Conservation (phyloP, 495 filamentous ascomycete genomes). For the Penicillium riverlandense region DNA sequence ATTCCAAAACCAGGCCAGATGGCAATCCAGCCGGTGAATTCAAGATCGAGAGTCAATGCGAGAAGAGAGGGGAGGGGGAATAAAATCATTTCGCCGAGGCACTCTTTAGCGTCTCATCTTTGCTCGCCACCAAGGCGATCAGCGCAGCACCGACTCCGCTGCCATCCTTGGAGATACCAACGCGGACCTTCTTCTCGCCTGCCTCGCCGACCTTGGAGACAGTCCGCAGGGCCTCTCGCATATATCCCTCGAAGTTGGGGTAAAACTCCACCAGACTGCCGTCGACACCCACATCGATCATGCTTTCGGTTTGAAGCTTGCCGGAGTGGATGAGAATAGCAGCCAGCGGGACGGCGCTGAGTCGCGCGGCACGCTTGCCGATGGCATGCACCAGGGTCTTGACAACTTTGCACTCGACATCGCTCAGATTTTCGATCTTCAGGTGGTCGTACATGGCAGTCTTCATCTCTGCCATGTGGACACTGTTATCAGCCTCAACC, state of each 20-base stretch:
- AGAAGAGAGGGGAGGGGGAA: neutral
- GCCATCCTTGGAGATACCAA: conserved; percentile 92
- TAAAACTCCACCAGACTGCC: conserved; percentile 89
- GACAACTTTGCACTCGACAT: conserved; percentile 76
- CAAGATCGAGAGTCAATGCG: too few species aligned
- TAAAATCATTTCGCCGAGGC: conserved; percentile 7
- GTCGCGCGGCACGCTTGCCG: conserved; percentile 79
- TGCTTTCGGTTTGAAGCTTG: conserved; percentile 53
- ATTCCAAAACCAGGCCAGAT: too few species aligned
- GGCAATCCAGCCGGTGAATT: too few species aligned
- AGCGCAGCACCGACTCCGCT: conserved; percentile 86
- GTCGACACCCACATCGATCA: conserved; percentile 86
- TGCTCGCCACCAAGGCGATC: conserved; percentile 69
- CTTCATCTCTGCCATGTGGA: conserved; percentile 56
- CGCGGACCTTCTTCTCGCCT: conserved; percentile 73
- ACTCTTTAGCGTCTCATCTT: conserved; percentile 17
- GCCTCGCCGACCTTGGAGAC: conserved; percentile 63
- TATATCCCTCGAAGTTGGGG: conserved; percentile 73
- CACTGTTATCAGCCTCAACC: conserved; percentile 65
- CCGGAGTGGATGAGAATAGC: conserved; percentile 72
- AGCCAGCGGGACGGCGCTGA: conserved; percentile 78
- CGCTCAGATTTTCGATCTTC: conserved; percentile 59
- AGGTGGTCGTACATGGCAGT: conserved; percentile 69
- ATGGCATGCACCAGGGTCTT: conserved; percentile 75
- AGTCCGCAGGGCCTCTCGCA: conserved; percentile 65